phyloP scores from a whole-genome alignment of 2,329 filamentous ascomycete genomes.

The Penicillium expansum region DNA sequence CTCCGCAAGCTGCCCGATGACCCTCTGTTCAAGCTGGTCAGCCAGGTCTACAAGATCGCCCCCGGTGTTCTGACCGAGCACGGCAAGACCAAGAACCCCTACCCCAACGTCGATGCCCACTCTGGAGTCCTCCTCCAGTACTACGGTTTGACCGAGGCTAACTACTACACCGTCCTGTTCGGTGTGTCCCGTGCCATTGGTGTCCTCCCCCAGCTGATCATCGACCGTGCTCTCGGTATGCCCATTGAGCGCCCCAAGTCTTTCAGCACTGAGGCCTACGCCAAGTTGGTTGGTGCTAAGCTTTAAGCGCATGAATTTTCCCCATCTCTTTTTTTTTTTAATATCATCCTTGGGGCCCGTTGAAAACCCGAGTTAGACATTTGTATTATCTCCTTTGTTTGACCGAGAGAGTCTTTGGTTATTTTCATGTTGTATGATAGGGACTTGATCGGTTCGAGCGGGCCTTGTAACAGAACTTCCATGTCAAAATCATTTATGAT shows the following conservation, averaged over 20 bases:
- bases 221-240: constrained; percentile 93
- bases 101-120: constrained; percentile 98
- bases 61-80: constrained; percentile 97
- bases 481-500: constrained; percentile 18
- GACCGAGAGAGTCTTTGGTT: constrained; percentile 33
- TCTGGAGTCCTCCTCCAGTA: constrained; percentile 98
- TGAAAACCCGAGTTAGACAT: constrained; percentile 15
- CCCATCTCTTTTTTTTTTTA: constrained; percentile 22
- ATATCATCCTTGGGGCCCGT: constrained; percentile 8
- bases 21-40: constrained; percentile 99
- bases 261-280: constrained; percentile 95
- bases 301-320: constrained; percentile 57
- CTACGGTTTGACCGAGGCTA: constrained; percentile 98
- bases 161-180: constrained; percentile 99
- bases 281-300: constrained; percentile 86
- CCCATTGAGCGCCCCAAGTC: constrained; percentile 99
- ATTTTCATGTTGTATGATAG: constrained; percentile 42
- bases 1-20: constrained; percentile 91
- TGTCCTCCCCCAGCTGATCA: constrained; percentile 98
- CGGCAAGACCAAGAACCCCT: constrained; percentile 99
- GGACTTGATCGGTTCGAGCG: constrained; percentile 37
- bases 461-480: constrained; percentile 40
- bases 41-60: constrained; percentile 99
- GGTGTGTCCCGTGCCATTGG: constrained; percentile 97
- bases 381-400: constrained; percentile 29